A percentile compares a stretch with the other conserved stretches of the same genome.
phyloP scores from a whole-genome alignment of 768 basidiomycete genomes.

The Boletus coccyginus region DNA sequence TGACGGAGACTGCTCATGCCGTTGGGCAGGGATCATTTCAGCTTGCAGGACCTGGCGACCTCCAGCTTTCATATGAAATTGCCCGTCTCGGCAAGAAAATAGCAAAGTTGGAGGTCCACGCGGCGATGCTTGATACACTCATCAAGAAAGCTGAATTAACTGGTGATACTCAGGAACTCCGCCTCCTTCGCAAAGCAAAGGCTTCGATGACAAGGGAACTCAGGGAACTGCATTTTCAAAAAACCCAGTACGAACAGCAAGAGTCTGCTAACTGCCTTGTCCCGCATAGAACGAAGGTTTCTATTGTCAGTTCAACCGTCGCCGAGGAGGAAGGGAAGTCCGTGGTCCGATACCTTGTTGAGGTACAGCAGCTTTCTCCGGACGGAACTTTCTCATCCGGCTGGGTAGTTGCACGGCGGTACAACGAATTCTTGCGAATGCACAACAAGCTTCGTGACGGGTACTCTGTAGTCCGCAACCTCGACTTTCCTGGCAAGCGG shows the following conservation, averaged over 20 bases:
- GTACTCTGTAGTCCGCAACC: constrained; percentile 57
- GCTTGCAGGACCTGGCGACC: constrained; percentile 84
- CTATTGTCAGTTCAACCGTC: constrained; percentile 78
- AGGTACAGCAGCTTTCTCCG: constrained; percentile 82
- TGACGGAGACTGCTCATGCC: constrained; percentile 16
- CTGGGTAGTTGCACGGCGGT: constrained; percentile 92
- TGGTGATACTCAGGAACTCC: constrained; percentile 84
- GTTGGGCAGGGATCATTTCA: constrained; percentile 56
- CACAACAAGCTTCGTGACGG: constrained; percentile 83
- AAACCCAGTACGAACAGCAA: constrained; percentile 90
- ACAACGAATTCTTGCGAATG: constrained; percentile 92
- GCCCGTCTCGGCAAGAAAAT: constrained; percentile 74
- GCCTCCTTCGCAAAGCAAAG: constrained; percentile 78
- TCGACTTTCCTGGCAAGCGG: constrained; percentile 94
- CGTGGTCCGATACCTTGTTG: constrained; percentile 88
- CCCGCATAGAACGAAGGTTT: constrained; percentile 80
- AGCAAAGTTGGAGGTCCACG: constrained; percentile 73
- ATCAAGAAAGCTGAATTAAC: constrained; percentile 95
- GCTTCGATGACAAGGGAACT: constrained; percentile 79
- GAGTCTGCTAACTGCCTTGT: constrained; percentile 86
- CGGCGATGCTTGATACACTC: constrained; percentile 77
- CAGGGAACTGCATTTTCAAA: constrained; percentile 84
- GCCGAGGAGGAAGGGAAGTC: constrained; percentile 86
- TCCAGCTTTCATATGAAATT: constrained; percentile 87
- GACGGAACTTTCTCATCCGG: constrained; percentile 80